phyloP scores from a whole-genome alignment of 345 rosid genomes.

The Xanthoceras sorbifolium region DNA sequence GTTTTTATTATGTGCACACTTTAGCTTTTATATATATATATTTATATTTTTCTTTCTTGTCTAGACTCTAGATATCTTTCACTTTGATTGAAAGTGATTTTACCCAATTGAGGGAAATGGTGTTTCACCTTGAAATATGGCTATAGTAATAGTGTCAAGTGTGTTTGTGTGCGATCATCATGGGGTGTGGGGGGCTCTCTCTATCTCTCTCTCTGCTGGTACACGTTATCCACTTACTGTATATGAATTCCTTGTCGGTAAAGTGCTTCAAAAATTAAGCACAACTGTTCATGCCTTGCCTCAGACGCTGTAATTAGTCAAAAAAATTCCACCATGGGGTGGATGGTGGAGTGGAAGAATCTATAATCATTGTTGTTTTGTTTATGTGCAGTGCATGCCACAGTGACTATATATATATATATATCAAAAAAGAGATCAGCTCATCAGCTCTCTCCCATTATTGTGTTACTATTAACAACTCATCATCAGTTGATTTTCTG shows the following conservation, averaged over 20 bases:
- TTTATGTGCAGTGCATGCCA: neutral
- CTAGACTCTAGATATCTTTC: too few relatives aligned
- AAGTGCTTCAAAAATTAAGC: slow-evolving; percentile 37
- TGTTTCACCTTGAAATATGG: slow-evolving; percentile 12
- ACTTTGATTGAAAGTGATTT: slow-evolving; percentile 18
- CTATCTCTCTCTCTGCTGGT: slow-evolving; percentile 4
- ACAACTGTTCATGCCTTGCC: slow-evolving; percentile 16
- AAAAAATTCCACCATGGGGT: neutral
- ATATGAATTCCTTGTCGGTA: slow-evolving; percentile 38
- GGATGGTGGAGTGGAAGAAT: slow-evolving; percentile 19
- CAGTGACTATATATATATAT: too few relatives aligned
- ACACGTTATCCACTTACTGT: slow-evolving; percentile 39
- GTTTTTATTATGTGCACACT: neutral
- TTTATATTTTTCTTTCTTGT: slow-evolving; percentile 21
- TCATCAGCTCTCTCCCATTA: slow-evolving; percentile 30
- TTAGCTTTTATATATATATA: slow-evolving; percentile 4
- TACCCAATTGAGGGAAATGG: slow-evolving; percentile 10
- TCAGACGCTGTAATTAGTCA: slow-evolving; percentile 16
- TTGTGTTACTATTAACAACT: slow-evolving; percentile 19
- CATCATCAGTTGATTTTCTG: neutral
- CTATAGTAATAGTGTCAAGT: neutral
- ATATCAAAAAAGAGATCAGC: neutral
- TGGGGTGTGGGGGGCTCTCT: slow-evolving; percentile 8
- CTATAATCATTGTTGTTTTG: slow-evolving; percentile 25
- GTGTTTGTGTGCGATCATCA: slow-evolving; percentile 9